Conservation (phyloP, 345 rosid genomes). For the Dovyalis caffra region DNA sequence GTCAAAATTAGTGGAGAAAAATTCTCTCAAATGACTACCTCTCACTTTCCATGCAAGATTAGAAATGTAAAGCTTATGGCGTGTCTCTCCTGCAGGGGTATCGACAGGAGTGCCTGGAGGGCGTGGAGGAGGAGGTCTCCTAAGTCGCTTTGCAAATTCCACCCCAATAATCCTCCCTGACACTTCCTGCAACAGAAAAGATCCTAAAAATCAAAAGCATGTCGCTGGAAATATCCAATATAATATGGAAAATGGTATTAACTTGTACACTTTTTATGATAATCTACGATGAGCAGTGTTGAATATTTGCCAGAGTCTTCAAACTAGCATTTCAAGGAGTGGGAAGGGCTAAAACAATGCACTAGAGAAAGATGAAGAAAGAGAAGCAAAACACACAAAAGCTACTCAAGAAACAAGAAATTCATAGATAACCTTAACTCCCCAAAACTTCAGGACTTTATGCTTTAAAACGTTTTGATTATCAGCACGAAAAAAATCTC, state of each 20-base stretch:
- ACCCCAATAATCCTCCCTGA: slow-evolving; percentile 73
- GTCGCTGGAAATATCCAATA: background rate
- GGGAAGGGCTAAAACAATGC: background rate
- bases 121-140: slow-evolving; percentile 45
- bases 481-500: background rate
- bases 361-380: background rate
- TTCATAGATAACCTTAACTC: background rate
- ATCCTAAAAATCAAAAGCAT: slow-evolving; percentile 3
- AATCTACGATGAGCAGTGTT: background rate
- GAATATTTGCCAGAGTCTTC: background rate
- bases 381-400: background rate
- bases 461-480: background rate
- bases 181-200: slow-evolving; percentile 51
- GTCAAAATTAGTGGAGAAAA: slow-evolving; percentile 55
- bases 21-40: slow-evolving; percentile 67
- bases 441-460: background rate
- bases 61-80: slow-evolving; percentile 67
- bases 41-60: slow-evolving; percentile 96
- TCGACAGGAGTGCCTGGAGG: slow-evolving; percentile 34
- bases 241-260: background rate
- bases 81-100: slow-evolving; percentile 46
- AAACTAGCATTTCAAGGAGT: background rate
- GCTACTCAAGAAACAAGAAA: background rate
- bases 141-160: slow-evolving; percentile 65
- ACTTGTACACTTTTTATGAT: background rate